A percentile compares a stretch with the other conserved stretches of the same genome.
phyloP scores from a whole-genome alignment of 169 alveolate genomes.

The Plasmodium coatneyi region DNA sequence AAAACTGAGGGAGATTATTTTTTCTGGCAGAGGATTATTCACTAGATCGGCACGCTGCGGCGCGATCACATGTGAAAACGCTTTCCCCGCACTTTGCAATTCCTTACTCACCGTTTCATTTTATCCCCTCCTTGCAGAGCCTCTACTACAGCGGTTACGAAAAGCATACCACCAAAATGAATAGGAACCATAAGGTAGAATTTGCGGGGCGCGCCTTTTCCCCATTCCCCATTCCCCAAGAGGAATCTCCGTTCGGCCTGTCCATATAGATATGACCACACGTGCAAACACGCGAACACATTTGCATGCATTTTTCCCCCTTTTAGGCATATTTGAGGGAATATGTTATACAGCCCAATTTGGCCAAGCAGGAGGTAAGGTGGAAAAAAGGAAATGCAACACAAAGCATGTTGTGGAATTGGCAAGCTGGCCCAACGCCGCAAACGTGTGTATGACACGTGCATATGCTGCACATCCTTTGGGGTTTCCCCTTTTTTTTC shows the following conservation, averaged over 20 bases:
- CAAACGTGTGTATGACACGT: neutral
- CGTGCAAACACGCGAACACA: neutral
- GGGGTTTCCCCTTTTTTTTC: neutral
- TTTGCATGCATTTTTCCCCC: neutral
- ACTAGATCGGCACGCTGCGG: neutral
- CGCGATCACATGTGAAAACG: neutral
- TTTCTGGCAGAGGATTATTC: neutral
- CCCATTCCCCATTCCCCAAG: neutral
- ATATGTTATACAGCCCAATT: constrained; percentile 25
- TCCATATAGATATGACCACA: neutral
- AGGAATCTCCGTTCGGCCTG: neutral
- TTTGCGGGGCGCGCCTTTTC: neutral
- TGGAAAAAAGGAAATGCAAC: neutral
- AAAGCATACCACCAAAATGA: constrained; percentile 49
- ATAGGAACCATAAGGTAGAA: constrained; percentile 28
- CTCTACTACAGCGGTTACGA: constrained; percentile 25
- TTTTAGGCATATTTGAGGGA: constrained; percentile 27
- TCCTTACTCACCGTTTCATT: neutral
- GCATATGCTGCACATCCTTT: neutral
- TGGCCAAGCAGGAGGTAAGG: constrained; percentile 31
- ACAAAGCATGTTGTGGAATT: neutral
- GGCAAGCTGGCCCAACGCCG: neutral
- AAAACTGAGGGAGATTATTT: neutral
- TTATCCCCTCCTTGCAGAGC: neutral
- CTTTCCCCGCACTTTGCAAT: neutral